Evolutionary conservation across 495 filamentous ascomycete genomes (phyloP).

Genomic region (Evernia prunastri): DNA sequence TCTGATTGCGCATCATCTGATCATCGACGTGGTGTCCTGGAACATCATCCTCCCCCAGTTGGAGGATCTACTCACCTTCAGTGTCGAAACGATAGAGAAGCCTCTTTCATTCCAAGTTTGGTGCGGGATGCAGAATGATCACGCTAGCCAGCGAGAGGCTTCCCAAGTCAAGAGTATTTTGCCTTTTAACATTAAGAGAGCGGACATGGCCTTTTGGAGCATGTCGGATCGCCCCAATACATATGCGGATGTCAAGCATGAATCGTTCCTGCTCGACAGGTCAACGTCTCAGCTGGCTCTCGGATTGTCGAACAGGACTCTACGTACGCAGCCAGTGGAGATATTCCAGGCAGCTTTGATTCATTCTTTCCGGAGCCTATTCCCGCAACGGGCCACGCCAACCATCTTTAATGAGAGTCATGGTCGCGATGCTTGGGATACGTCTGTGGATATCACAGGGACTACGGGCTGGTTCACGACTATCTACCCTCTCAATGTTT

Average conservation of each 20-base stretch:
- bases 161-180: constrained; percentile 32
- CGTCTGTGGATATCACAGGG: constrained; percentile 47
- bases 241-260: constrained; percentile 44
- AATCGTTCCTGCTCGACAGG: constrained; percentile 43
- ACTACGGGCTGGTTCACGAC: constrained; percentile 61
- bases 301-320: constrained; percentile 38
- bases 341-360: constrained; percentile 47
- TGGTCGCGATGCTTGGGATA: constrained; percentile 48
- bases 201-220: constrained; percentile 50
- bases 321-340: constrained; percentile 49
- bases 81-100: constrained; percentile 26
- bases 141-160: constrained; percentile 28
- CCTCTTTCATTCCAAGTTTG: constrained; percentile 60
- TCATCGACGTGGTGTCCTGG: constrained; percentile 68
- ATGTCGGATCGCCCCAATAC: constrained; percentile 40
- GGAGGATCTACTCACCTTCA: constrained; percentile 50
- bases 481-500: constrained; percentile 43
- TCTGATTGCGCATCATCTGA: constrained; percentile 60
- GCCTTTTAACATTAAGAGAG: constrained; percentile 32
- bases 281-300: constrained; percentile 39
- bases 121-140: constrained; percentile 46
- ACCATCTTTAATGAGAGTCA: constrained; percentile 54
- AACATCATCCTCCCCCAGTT: constrained; percentile 59
- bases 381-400: constrained; percentile 48
- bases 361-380: constrained; percentile 43